Evolutionary conservation across 306 rosid genomes (phyloP), one percentile per base, ranked within the genome.

Genomic region (Ormosia semicastrata): DNA sequence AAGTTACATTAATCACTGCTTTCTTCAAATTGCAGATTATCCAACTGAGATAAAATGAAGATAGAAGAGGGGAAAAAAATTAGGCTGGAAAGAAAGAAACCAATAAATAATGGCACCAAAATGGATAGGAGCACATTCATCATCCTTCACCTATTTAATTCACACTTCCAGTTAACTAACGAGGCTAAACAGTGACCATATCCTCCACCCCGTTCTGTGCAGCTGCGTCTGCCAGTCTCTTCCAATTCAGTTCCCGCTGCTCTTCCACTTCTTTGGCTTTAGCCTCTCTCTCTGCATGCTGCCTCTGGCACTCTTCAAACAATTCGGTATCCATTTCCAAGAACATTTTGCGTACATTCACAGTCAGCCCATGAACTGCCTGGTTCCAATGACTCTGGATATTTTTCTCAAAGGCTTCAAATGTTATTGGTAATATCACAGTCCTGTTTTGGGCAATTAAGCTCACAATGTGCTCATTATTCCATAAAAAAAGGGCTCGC

Each of bases 401-500:
- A 63, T 95, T 95, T 82, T 80, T 93, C 87, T 95, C 99, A 77
- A 95, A 78, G 8, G 99, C 92, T 77, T 85, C 91, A 59, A 89
- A 91, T 66, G 93, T 89, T 73, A 93, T 89, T 3, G 99, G 99
- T 56, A 95, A 78, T 82, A 92, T 54, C 17, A 91, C 90, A 2
- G 78, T 74, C 73, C 98, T 93, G 83, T 95, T 95, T 85, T 95
- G 98, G 47, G 97, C 99, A 54, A 95, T 95, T 85, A 95, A 86
- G 86, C 96, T 84, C 82, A 95, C 98, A 41, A 95, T 85, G 69
- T 93, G 99, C 78, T 95, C 99, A 65, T 95, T 95, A 66, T 95
- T 95, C 99, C 99, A 95, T 76, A 93, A 89, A 84, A 92, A 93
- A 53, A 93, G 97, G 66, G 98, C 90, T 44, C 99, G 87, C 84